phyloP scores from a whole-genome alignment of 257 asterid species.

The Linderniella brevidens region DNA sequence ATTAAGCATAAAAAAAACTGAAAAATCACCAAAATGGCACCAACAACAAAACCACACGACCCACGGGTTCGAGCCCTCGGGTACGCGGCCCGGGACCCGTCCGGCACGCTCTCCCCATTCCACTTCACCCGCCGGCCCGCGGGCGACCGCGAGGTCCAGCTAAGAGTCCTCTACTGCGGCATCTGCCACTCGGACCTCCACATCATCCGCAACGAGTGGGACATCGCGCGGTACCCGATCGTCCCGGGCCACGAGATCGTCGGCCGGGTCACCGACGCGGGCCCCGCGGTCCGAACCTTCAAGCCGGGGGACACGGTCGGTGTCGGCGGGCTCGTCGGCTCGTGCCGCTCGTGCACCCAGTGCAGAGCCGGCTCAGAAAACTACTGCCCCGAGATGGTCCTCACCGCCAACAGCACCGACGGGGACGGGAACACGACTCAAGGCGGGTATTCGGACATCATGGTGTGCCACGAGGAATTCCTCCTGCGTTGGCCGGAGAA shows the following conservation, averaged over 20 bases:
- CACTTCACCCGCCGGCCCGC: slow-evolving; percentile 15
- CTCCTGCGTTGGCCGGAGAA: slow-evolving; percentile 22
- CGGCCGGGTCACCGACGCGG: slow-evolving; percentile 24
- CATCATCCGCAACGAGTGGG: slow-evolving; percentile 15
- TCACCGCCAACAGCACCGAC: slow-evolving; percentile 13
- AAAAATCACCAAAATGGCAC: neutral
- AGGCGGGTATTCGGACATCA: slow-evolving; percentile 27
- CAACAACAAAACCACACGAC: neutral
- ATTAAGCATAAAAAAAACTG: no score
- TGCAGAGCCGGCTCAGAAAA: slow-evolving; percentile 18
- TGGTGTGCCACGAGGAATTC: slow-evolving; percentile 20
- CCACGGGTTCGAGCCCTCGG: slow-evolving; percentile 10
- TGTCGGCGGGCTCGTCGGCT: slow-evolving; percentile 21
- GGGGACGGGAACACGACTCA: slow-evolving; percentile 17
- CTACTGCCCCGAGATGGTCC: slow-evolving; percentile 12
- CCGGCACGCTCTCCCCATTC: slow-evolving; percentile 20
- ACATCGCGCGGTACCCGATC: slow-evolving; percentile 17
- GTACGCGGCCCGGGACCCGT: slow-evolving; percentile 22
- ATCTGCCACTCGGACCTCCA: slow-evolving; percentile 33
- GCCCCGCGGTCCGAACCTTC: slow-evolving; percentile 16
- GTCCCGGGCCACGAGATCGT: slow-evolving; percentile 32
- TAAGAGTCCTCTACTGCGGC: slow-evolving; percentile 23
- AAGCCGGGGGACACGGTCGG: slow-evolving; percentile 23
- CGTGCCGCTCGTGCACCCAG: slow-evolving; percentile 22
- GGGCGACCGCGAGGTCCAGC: slow-evolving; percentile 16